phyloP scores from a whole-genome alignment of 78 protist species.

The Thecamonas trahens region DNA sequence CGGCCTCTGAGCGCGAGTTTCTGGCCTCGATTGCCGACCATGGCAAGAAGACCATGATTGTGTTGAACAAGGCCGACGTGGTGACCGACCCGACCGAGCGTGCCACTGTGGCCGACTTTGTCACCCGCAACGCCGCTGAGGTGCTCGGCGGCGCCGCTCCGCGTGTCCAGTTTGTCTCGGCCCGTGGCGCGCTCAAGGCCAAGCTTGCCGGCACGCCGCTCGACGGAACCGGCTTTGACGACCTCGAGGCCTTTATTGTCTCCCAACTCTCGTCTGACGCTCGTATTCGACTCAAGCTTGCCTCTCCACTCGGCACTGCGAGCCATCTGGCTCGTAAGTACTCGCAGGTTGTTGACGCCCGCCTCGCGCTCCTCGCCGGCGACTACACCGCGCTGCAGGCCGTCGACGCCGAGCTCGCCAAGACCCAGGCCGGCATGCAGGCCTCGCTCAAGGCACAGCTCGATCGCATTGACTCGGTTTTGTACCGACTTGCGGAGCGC shows the following conservation, averaged over 20 bases:
- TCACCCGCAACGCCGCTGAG: background rate
- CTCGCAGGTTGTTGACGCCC: no score
- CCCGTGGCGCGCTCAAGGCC: background rate
- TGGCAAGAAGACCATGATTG: conserved; percentile 8
- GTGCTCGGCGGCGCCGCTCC: background rate
- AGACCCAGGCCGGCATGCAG: background rate
- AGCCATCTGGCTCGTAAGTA: background rate
- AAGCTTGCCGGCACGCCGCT: no score
- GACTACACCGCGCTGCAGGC: no score
- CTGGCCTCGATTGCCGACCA: background rate
- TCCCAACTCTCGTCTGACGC: background rate
- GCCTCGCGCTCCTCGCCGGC: no score
- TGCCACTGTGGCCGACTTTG: background rate
- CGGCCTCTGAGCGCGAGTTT: conserved; percentile 9
- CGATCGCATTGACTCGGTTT: background rate
- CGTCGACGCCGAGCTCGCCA: no score
- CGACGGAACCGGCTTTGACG: background rate
- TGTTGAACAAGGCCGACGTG: conserved; percentile 10
- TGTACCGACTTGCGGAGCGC: background rate
- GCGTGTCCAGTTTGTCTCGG: background rate
- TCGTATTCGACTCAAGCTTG: background rate
- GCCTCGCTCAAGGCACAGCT: background rate
- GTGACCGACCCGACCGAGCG: background rate
- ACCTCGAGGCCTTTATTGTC: background rate
- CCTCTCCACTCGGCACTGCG: background rate